phyloP scores from a whole-genome alignment of 805 yeast species.

The Lipomyces sp. region DNA sequence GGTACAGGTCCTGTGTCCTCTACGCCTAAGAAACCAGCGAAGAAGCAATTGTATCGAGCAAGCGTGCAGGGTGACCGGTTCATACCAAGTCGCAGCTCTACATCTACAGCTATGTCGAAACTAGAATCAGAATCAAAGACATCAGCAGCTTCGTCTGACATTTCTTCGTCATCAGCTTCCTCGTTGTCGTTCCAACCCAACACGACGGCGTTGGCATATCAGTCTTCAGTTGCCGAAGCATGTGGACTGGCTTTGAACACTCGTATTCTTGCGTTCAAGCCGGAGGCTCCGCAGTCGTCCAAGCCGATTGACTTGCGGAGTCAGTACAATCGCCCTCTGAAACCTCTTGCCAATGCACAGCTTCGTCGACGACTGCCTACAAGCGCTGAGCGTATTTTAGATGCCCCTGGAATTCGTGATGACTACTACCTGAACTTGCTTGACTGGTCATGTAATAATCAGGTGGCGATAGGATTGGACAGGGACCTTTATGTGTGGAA shows the following conservation, averaged over 20 bases:
- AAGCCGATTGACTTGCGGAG: slow-evolving; percentile 46
- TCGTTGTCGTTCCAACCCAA: slow-evolving; percentile 9
- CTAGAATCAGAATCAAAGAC: slow-evolving; percentile 40
- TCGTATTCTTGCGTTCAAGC: slow-evolving; percentile 82
- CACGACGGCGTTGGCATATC: slow-evolving; percentile 29
- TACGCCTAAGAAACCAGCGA: slow-evolving; percentile 39
- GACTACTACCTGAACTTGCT: slow-evolving; percentile 88
- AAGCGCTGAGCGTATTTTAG: slow-evolving; percentile 89
- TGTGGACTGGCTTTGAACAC: slow-evolving; percentile 87
- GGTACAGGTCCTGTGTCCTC: slow-evolving; percentile 45
- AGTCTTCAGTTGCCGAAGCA: slow-evolving; percentile 78
- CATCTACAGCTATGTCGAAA: slow-evolving; percentile 54
- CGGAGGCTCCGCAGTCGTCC: slow-evolving; percentile 67
- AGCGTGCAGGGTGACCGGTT: slow-evolving; percentile 56
- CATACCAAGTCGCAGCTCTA: slow-evolving; percentile 61
- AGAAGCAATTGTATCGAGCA: slow-evolving; percentile 39
- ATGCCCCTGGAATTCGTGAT: slow-evolving; percentile 93
- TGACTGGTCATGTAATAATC: slow-evolving; percentile 84
- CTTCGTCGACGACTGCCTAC: slow-evolving; percentile 68
- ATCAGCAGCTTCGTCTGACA: neutral
- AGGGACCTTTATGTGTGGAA: slow-evolving; percentile 89
- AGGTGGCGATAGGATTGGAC: slow-evolving; percentile 86
- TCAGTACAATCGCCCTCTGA: slow-evolving; percentile 46
- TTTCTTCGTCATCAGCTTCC: slow-evolving; percentile 49
- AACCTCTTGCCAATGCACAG: slow-evolving; percentile 44